Evolutionary conservation across 345 rosid genomes (phyloP), one percentile per base, ranked within the genome.

Genomic region (Ceriops decandra): DNA sequence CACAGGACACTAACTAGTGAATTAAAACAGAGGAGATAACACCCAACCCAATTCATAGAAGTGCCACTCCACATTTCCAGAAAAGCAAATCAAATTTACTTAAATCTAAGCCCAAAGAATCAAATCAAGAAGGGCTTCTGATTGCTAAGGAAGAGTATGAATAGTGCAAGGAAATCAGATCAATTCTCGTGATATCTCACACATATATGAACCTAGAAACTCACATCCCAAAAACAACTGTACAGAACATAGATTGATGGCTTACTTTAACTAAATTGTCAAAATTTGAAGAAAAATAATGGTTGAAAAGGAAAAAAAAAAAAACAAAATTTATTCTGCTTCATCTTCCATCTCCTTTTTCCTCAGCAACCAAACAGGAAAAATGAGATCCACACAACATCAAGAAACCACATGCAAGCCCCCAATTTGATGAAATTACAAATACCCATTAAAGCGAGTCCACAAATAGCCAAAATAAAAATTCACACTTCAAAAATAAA

Each of bases 321-420:
- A 3, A 20, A 3, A n/a, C 11, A 26, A n/a, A 60, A 17, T 26
- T 62, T 9, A 24, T 7, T 46, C 13, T 47, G 26, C 66, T 27
- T 58, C 22, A 38, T n/a, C 42, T 8, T 60, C 57, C 57, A 57
- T 22, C n/a, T 15, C 28, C 24, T 66, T 42, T 52, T 26, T 53
- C 58, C 57, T 65, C 53, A 65, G 38, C 46, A 1, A 61, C 20
- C 56, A 75, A 72, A 54, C 47, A 71, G 67, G 24, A 67, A 28
- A 16, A 35, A 22, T 65, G 70, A 80, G 79, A 80, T 80, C 81
- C 65, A 36, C 38, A 31, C 21, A 49, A 22, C 65, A 54, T 79
- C 62, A 47, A 71, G 67, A 22, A 38, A 66, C 15, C 15, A 59
- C 67, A 66, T 30, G 70, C 69, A 62, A 57, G 51, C 51, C 28